Conservation (phyloP, 116 monocot species). For the Cymodocea nodosa region DNA sequence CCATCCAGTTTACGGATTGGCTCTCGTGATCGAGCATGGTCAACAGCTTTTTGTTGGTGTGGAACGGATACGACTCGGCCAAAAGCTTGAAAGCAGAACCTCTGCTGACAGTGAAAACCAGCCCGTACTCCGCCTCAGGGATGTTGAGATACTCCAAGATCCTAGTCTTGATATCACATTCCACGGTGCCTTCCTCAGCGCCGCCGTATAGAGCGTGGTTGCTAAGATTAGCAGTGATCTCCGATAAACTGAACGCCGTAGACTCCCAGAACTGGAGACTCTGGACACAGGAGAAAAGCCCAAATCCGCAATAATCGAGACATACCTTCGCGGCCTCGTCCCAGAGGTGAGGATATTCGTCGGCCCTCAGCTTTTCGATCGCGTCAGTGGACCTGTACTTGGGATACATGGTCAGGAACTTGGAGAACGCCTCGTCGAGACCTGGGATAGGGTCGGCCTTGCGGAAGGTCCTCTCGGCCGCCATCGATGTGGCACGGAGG, state of each 20-base stretch:
- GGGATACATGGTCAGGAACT: constrained; percentile 89
- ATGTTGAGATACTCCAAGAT: constrained; percentile 94
- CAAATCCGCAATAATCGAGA: constrained; percentile 99
- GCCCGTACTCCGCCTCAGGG: constrained; percentile 73
- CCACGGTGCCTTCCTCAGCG: constrained; percentile 68
- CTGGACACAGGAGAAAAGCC: constrained; percentile 81
- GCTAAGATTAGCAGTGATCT: constrained; percentile 84
- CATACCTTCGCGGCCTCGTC: constrained; percentile 58
- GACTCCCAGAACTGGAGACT: constrained; percentile 49
- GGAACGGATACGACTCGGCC: constrained; percentile 84
- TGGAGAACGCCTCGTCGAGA: constrained; percentile 44
- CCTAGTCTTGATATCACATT: constrained; percentile 67
- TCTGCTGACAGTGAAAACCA: constrained; percentile 65
- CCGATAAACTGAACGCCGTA: constrained; percentile 52
- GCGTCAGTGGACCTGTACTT: constrained; percentile 60
- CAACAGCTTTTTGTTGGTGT: constrained; percentile 75
- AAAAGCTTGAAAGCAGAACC: constrained; percentile 3
- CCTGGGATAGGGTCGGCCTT: constrained; percentile 36
- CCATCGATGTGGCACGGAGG: constrained; percentile 68
- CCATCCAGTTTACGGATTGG: constrained; percentile 90
- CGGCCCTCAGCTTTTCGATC: constrained; percentile 52
- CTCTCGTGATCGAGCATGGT: constrained; percentile 99
- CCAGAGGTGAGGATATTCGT: constrained; percentile 67
- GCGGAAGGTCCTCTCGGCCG: constrained; percentile 42
- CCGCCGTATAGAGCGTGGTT: constrained; percentile 85